Base-by-base conservation (phyloP, 2,329 filamentous ascomycete genomes). In the Thelonectria olida region DNA sequence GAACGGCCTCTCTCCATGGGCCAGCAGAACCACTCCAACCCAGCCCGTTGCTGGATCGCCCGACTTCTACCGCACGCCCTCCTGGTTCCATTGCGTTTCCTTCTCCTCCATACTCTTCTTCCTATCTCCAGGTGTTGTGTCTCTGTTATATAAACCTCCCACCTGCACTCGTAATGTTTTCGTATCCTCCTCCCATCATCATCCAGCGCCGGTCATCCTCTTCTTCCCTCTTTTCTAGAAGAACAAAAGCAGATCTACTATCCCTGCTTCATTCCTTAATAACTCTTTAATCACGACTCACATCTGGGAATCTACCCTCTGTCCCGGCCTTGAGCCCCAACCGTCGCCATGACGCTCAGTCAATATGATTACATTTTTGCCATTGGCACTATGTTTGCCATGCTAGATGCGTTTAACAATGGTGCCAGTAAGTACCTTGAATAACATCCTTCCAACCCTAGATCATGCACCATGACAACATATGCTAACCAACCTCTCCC, bases 321-420 rank as follows among this genome's bases (percentile, higher is more conserved):
- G 13, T 42, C 44, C 27, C 34, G 50, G 17, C 22, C 51, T 9
- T 20, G 50, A 50, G 56, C 44, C 19, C 39, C n/a, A 19, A 31
- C 28, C 45, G 51, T 23, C 28, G 19, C 19, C 28, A 61, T 61
- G 58, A 52, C 45, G 58, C 58, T 61, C 58, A 41, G 42, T 48
- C 52, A 61, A 39, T 61, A 61, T 34, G 58, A 61, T 69, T 92
- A 92, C 76, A 76, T 92, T 73, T 92, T 92, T 74, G 90, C 81
- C 80, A 89, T 92, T 69, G 90, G 90, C 86, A 92, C 89, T 25
- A 79, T 89, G 70, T 92, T 92, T 84, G 90, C 90, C 80, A 78
- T 92, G 76, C 86, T 92, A 47, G 90, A 92, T 78, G 90, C 90
- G 63, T 92, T 83, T 84, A 92, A 92, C 84, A 92, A 92, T 75